A percentile compares a stretch with the other conserved stretches of the same genome.
These are phyloP conservation scores for Senecio squalidus DNA, from an alignment of 140 eudicot species.

Conservation along the genomic window DNA sequence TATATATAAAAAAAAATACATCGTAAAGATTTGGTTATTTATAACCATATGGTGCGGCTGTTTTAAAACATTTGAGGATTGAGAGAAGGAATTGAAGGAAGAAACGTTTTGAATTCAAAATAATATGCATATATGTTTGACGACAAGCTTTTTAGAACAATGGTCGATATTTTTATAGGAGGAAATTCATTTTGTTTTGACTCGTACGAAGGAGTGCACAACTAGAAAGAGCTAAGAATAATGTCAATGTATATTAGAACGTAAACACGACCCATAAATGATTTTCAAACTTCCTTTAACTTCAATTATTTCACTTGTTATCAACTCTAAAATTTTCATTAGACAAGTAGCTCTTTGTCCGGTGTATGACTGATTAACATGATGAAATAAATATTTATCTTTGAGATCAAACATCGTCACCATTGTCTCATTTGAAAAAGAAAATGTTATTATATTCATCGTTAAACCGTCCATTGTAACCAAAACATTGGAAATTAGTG, in stretches of 20 bases:
- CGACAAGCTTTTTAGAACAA: background rate
- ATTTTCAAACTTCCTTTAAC: too few species aligned
- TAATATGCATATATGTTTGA: background rate
- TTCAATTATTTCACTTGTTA: too few species aligned
- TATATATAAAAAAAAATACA: background rate
- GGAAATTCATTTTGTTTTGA: background rate
- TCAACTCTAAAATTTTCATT: too few species aligned
- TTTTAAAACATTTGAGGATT: too few species aligned
- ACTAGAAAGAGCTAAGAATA: background rate
- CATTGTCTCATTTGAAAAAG: background rate
- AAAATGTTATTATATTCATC: slow-evolving; percentile 4
- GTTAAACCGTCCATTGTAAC: slow-evolving; percentile 5
- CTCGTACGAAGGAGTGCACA: background rate
- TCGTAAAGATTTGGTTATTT: background rate
- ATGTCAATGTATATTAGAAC: too few species aligned
- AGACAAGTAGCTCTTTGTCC: background rate
- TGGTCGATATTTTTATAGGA: background rate
- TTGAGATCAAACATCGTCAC: background rate
- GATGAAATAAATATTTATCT: background rate
- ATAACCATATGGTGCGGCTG: too few species aligned
- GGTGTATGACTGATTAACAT: background rate
- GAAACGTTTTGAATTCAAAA: background rate
- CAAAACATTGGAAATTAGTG: slow-evolving; percentile 12
- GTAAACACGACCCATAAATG: too few species aligned
- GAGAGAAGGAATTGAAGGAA: too few species aligned